Conservation (phyloP, 2,329 filamentous ascomycete genomes). For the Gnomoniopsis smithogilvyi region DNA sequence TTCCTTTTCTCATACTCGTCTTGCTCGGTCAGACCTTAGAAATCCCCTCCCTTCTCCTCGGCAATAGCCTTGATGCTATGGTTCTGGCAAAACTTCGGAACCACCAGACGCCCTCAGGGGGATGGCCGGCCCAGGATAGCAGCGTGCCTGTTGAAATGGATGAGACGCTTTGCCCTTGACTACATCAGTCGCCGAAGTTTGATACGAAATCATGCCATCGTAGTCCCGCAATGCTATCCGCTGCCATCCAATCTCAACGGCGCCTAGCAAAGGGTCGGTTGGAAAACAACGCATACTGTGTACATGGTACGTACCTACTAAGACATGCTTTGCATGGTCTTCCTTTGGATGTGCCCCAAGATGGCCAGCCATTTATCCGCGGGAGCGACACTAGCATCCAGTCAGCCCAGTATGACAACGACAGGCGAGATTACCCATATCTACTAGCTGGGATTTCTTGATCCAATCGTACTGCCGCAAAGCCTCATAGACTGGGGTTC, state of each 20-base stretch:
- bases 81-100: neutral
- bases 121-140: neutral
- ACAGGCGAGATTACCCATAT: slow-evolving; percentile 14
- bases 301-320: neutral
- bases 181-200: neutral
- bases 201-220: neutral
- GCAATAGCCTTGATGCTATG: neutral
- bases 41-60: too few species aligned
- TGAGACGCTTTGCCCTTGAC: too few species aligned
- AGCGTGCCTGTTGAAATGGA: too few species aligned
- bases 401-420: neutral
- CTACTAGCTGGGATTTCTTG: slow-evolving; percentile 4
- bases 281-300: neutral
- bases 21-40: too few species aligned
- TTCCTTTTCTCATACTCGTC: too few species aligned
- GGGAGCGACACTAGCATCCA: neutral
- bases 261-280: neutral
- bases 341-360: too few species aligned
- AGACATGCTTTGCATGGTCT: neutral
- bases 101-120: neutral
- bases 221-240: neutral
- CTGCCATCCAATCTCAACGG: neutral
- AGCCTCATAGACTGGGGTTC: neutral
- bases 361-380: neutral
- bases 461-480: slow-evolving; percentile 6